These are phyloP conservation scores for Rhodosorus marinus DNA, from an alignment of 23 red algal species.

Conservation along the genomic window DNA sequence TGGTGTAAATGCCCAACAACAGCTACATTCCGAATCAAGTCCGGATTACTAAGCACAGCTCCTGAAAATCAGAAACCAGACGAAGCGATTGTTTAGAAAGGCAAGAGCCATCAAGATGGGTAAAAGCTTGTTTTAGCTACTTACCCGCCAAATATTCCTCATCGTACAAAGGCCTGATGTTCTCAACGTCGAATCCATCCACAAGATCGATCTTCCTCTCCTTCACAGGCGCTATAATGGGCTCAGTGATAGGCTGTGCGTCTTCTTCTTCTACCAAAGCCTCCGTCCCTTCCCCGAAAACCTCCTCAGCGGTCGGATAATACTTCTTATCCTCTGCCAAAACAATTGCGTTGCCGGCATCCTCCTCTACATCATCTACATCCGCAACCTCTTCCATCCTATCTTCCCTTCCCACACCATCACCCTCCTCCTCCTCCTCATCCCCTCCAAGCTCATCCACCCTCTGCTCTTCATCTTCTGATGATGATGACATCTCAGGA, in stretches of 20 bases:
- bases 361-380: not conserved
- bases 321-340: slow-evolving; percentile 67
- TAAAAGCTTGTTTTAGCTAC: too few species aligned
- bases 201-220: slow-evolving; percentile 4
- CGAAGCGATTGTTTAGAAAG: too few species aligned
- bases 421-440: not conserved
- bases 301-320: slow-evolving; percentile 43
- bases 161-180: slow-evolving; percentile 10
- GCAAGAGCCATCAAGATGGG: too few species aligned
- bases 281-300: slow-evolving; percentile 64
- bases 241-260: slow-evolving; percentile 38
- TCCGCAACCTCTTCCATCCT: slow-evolving; percentile 2
- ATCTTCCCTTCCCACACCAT: not conserved
- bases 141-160: slow-evolving; percentile 11
- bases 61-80: slow-evolving; percentile 11
- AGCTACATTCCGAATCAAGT: slow-evolving; percentile 46
- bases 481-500: too few species aligned
- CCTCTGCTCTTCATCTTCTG: not conserved
- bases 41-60: slow-evolving; percentile 15
- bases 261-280: slow-evolving; percentile 75
- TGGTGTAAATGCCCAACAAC: slow-evolving; percentile 80
- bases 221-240: slow-evolving; percentile 39
- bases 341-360: slow-evolving; percentile 17
- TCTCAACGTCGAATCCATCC: slow-evolving; percentile 37
- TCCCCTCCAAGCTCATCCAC: slow-evolving; percentile 2